Base-by-base conservation (phyloP, 2,329 filamentous ascomycete species). In the Sordariomycetes sp. region DNA sequence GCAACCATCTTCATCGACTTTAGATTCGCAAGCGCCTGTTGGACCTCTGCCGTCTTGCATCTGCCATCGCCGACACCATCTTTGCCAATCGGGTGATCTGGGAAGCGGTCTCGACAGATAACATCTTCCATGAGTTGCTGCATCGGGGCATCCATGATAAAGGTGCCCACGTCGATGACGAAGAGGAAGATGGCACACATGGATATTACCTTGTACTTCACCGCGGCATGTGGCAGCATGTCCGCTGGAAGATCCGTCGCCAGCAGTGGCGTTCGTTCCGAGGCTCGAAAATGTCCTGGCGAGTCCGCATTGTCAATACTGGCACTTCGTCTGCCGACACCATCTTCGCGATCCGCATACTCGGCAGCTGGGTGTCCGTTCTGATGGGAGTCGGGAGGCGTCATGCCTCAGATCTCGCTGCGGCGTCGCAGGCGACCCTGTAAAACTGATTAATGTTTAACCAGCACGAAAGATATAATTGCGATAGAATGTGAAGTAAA, bases 61-160 rank as follows among this genome's bases (percentile, higher is more conserved):
- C 58, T 53, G 29, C 54, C 46, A 36, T 72, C 67, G 3, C 51
- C 33, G 46, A 51, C 39, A 4, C 33, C 45, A 29, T 39, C 34
- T 30, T 41, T 43, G 21, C 42, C 42, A 1, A 60, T 48, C 17
- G 55, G 44, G 29, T 61, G 50, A 3, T 60, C 52, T 5, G 66
- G 61, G 41, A 65, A 68, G 39, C 65, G 58, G 12, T 57, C 45
- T 17, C 64, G 63, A 48, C 73, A 77, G 29, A 73, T 62, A 30
- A 74, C 61, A 33, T 62, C 58, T 46, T 78, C 72, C 42, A 69
- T 61, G 33, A 75, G 59, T 34, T 66, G 63, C 32, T 63, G 66
- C 29, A 53, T 46, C 1, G 72, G 66, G 4, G 68, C 57, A 15
- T 35, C 57, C 41, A 49, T 55, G 35, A 53, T 47, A 36, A 45